phyloP scores from a whole-genome alignment of 2,329 filamentous ascomycete genomes.

The Drechmeria coniospora region DNA sequence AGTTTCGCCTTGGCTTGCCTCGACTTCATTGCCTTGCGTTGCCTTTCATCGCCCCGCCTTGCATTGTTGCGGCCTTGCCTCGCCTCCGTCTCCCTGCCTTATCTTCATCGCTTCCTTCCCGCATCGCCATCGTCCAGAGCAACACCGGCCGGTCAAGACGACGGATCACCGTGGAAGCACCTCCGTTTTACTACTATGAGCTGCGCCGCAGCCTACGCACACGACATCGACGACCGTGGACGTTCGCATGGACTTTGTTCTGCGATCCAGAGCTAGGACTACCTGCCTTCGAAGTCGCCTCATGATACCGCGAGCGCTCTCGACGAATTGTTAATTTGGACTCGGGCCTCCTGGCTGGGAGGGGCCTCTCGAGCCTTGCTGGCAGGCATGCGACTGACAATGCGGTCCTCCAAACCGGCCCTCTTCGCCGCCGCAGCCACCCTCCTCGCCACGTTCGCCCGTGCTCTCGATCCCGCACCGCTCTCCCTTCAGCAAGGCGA shows the following conservation, averaged over 20 bases:
- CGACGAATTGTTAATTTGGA: background rate
- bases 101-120: too few species aligned
- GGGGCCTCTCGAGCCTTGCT: background rate
- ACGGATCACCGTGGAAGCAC: too few species aligned
- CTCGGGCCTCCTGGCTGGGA: background rate
- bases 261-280: too few species aligned
- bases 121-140: too few species aligned
- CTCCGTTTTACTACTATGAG: too few species aligned
- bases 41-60: too few species aligned
- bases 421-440: slow-evolving; percentile 2
- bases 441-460: slow-evolving; percentile 2
- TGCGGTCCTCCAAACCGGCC: slow-evolving; percentile 4
- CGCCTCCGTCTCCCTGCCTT: too few species aligned
- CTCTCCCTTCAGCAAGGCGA: slow-evolving; percentile 9
- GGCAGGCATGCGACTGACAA: slow-evolving; percentile 3
- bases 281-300: too few species aligned
- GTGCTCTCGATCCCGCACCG: slow-evolving; percentile 6
- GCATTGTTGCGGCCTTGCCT: too few species aligned
- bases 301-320: slow-evolving; percentile 1
- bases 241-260: slow-evolving; percentile 1
- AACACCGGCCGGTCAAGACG: too few species aligned
- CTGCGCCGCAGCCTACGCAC: slow-evolving; percentile 1
- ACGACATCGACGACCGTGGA: background rate
- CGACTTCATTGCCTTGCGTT: too few species aligned
- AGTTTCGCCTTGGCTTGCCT: too few species aligned